phyloP scores from a whole-genome alignment of 2,329 filamentous ascomycete species.

The Lithohypha guttulata region DNA sequence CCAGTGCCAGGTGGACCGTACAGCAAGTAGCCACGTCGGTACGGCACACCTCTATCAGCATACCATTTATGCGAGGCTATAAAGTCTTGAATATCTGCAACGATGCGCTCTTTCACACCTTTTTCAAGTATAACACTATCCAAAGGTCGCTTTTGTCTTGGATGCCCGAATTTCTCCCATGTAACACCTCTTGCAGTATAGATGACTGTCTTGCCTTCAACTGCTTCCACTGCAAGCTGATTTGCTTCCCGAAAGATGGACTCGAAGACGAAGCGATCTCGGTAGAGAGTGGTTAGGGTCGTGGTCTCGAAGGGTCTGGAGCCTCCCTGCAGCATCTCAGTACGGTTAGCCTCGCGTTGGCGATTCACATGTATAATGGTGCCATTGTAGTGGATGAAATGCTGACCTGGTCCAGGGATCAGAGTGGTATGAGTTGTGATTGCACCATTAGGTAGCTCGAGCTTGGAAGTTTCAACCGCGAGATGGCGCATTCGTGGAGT shows the following conservation, averaged over 20 bases:
- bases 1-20: slow-evolving; percentile 85
- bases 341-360: slow-evolving; percentile 63
- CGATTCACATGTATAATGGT: slow-evolving; percentile 81
- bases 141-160: slow-evolving; percentile 75
- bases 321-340: slow-evolving; percentile 46
- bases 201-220: slow-evolving; percentile 87
- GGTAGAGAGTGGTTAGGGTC: slow-evolving; percentile 81
- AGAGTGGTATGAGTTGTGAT: slow-evolving; percentile 73
- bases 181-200: slow-evolving; percentile 76
- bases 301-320: slow-evolving; percentile 92
- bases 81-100: slow-evolving; percentile 74
- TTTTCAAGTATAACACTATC: slow-evolving; percentile 77
- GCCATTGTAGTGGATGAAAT: slow-evolving; percentile 75
- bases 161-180: slow-evolving; percentile 75
- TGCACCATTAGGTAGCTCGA: slow-evolving; percentile 53
- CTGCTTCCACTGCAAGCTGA: slow-evolving; percentile 61
- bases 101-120: slow-evolving; percentile 70
- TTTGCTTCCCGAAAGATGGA: slow-evolving; percentile 83
- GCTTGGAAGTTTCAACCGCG: slow-evolving; percentile 53
- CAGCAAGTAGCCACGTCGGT: slow-evolving; percentile 76
- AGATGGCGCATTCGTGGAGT: slow-evolving; percentile 53
- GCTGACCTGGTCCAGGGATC: slow-evolving; percentile 80
- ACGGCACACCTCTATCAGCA: slow-evolving; percentile 85
- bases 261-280: slow-evolving; percentile 80
- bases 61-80: slow-evolving; percentile 75